Conservation (phyloP, 768 basidiomycete species). For the Pisolithus orientalis region DNA sequence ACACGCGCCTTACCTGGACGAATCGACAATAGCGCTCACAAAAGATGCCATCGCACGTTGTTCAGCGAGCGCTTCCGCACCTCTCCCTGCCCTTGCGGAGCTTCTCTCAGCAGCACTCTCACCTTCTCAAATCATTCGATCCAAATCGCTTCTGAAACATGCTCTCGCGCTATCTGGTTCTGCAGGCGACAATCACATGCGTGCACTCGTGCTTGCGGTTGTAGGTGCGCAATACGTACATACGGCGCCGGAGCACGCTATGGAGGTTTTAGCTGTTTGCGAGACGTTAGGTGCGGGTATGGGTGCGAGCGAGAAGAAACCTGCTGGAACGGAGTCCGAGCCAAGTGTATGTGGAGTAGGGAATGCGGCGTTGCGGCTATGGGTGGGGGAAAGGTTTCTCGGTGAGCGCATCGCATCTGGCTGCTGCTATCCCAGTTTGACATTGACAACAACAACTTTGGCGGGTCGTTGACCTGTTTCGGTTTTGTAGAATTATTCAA, state of each 20-base stretch:
- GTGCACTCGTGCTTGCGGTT: slow-evolving; percentile 62
- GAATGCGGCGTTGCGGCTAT: slow-evolving; percentile 59
- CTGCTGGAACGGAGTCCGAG: neutral
- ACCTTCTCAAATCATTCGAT: slow-evolving; percentile 22
- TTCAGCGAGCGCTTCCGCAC: slow-evolving; percentile 14
- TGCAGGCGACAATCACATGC: slow-evolving; percentile 66
- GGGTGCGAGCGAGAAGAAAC: slow-evolving; percentile 34
- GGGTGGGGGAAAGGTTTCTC: slow-evolving; percentile 66
- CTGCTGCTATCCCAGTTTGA: too few relatives aligned
- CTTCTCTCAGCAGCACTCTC: slow-evolving; percentile 16
- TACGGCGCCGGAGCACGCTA: slow-evolving; percentile 64
- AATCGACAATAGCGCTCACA: slow-evolving; percentile 11
- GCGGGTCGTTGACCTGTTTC: neutral
- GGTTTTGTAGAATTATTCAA: slow-evolving; percentile 47
- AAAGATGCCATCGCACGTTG: slow-evolving; percentile 24
- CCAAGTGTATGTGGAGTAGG: slow-evolving; percentile 36
- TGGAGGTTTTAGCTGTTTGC: slow-evolving; percentile 57
- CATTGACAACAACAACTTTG: neutral
- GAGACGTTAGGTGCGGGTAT: slow-evolving; percentile 69
- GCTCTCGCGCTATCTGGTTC: slow-evolving; percentile 53
- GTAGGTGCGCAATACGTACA: slow-evolving; percentile 66
- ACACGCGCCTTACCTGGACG: slow-evolving; percentile 10
- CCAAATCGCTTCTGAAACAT: slow-evolving; percentile 41
- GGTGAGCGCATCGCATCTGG: slow-evolving; percentile 33
- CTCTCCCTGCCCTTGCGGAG: slow-evolving; percentile 9